These are phyloP conservation scores for Nowakowskiella sp. DNA, from an alignment of 192 early-diverging fungal genomes.

Conservation along the genomic window DNA sequence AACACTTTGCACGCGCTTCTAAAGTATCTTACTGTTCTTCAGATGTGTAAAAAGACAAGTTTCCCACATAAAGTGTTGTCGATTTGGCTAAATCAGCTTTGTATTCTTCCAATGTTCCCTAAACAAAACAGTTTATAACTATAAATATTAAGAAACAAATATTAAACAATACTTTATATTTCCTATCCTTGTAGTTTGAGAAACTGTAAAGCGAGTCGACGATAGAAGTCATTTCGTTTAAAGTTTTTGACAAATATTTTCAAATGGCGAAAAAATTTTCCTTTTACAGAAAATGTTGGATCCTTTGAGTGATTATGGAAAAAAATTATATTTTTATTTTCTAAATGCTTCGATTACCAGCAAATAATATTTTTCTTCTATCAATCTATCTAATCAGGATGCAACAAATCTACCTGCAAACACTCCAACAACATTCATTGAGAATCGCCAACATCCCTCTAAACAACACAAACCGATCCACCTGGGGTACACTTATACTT, in stretches of 20 bases:
- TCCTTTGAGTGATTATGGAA: not conserved
- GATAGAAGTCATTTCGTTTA: conserved; percentile 46
- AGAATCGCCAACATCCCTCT: too few relatives aligned
- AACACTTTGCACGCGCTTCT: not conserved
- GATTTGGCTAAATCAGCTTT: conserved; percentile 27
- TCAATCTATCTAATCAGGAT: not conserved
- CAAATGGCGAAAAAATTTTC: not conserved
- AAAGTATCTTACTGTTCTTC: conserved; percentile 93
- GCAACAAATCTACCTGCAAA: too few relatives aligned
- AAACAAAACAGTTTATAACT: conserved; percentile 9
- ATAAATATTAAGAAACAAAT: conserved; percentile 9
- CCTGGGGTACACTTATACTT: too few relatives aligned
- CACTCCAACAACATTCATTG: too few relatives aligned
- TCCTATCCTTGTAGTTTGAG: conserved; percentile 80
- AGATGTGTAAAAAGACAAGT: conserved; percentile 94
- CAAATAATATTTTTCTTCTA: not conserved
- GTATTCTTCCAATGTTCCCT: conserved; percentile 24
- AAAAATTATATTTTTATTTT: conserved; percentile 1
- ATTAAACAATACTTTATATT: conserved; percentile 49
- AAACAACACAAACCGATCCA: too few relatives aligned
- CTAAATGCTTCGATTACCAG: not conserved
- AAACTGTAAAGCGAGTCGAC: conserved; percentile 64
- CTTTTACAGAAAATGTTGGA: conserved; percentile 2
- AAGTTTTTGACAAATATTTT: not conserved
- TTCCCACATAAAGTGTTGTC: conserved; percentile 91